phyloP scores from a whole-genome alignment of 139 green algal species.

The Edaphochlamys debaryana region DNA sequence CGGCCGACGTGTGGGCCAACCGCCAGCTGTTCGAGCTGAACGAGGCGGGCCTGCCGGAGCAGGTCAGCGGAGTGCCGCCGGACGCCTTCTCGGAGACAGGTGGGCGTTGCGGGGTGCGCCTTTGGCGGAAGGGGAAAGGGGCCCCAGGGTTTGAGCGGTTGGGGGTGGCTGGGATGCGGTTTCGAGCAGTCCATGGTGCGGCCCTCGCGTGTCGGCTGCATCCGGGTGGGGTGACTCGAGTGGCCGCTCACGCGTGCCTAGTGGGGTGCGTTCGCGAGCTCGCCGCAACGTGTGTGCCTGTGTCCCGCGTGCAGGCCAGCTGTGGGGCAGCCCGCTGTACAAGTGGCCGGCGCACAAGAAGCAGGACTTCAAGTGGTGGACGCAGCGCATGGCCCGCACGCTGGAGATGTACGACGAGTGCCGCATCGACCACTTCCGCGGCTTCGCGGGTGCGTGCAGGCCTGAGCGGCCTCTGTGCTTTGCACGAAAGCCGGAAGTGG shows the following conservation, averaged over 20 bases:
- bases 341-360: conserved; percentile 77
- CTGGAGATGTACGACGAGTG: conserved; percentile 96
- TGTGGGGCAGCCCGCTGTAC: conserved; percentile 98
- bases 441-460: conserved; percentile 75
- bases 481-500: background rate
- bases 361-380: conserved; percentile 85
- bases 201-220: too few relatives aligned
- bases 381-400: conserved; percentile 78
- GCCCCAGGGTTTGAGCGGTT: too few relatives aligned
- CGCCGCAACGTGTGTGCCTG: too few relatives aligned
- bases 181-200: too few relatives aligned
- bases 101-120: background rate
- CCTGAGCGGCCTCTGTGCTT: background rate
- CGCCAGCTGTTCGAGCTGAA: conserved; percentile 72
- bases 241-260: too few relatives aligned
- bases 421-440: conserved; percentile 97
- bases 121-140: too few relatives aligned
- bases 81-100: conserved; percentile 93
- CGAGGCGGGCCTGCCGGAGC: conserved; percentile 42
- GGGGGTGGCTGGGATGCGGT: too few relatives aligned
- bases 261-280: too few relatives aligned
- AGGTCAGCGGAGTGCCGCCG: conserved; percentile 92
- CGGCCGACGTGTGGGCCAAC: conserved; percentile 97
- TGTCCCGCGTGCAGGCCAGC: too few relatives aligned
- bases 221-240: too few relatives aligned